phyloP scores from a whole-genome alignment of 345 rosid species.

The Citrus sp. region DNA sequence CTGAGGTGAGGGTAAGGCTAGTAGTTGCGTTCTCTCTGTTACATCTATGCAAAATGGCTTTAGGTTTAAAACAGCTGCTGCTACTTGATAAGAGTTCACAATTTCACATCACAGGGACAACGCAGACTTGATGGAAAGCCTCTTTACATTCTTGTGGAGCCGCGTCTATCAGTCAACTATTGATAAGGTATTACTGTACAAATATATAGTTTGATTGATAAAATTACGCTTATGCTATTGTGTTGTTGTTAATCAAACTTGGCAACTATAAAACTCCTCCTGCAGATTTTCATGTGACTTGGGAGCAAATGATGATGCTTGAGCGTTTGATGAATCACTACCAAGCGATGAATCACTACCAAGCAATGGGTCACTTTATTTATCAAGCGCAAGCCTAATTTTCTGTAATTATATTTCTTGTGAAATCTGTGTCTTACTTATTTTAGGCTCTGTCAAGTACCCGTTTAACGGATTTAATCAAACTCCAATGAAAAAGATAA shows the following conservation, averaged over 20 bases:
- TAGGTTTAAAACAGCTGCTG: neutral
- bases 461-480: slow-evolving; percentile 8
- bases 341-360: neutral
- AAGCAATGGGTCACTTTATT: neutral
- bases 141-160: slow-evolving; percentile 80
- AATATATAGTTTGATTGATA: too few species aligned
- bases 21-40: neutral
- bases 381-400: neutral
- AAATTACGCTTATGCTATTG: too few species aligned
- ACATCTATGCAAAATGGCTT: neutral
- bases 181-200: slow-evolving; percentile 18
- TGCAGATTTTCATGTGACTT: neutral
- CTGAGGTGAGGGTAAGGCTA: slow-evolving; percentile 56
- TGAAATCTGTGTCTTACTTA: slow-evolving; percentile 4
- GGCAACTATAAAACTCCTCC: neutral
- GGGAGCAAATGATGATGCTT: slow-evolving; percentile 26
- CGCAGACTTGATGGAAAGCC: slow-evolving; percentile 72
- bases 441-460: slow-evolving; percentile 6
- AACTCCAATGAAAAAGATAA: neutral
- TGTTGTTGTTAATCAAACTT: neutral
- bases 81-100: neutral
- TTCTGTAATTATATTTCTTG: slow-evolving; percentile 18
- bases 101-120: slow-evolving; percentile 44
- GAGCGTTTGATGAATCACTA: slow-evolving; percentile 5
- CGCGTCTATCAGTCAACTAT: slow-evolving; percentile 39